A percentile compares a stretch with the other conserved stretches of the same genome.
Evolutionary conservation across 495 filamentous ascomycete species (phyloP).

Genomic region (Chlorociboria aeruginascens): DNA sequence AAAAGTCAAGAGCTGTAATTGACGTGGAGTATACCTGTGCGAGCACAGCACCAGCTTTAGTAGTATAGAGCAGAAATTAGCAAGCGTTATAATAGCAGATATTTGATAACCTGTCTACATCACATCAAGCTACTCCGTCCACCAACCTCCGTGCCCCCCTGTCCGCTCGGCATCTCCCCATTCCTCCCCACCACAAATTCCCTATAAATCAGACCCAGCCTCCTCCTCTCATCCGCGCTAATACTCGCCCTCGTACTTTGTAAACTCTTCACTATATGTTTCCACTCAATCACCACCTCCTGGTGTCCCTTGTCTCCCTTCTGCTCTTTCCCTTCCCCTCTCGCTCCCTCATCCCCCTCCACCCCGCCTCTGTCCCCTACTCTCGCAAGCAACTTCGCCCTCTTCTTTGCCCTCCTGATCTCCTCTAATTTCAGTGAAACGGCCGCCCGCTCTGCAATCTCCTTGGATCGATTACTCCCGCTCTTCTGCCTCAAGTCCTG

Average conservation of each 20-base stretch:
- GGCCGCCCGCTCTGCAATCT: slow-evolving; percentile 56
- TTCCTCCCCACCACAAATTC: slow-evolving; percentile 88
- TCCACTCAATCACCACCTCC: slow-evolving; percentile 79
- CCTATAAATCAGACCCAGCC: slow-evolving; percentile 69
- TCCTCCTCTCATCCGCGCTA: slow-evolving; percentile 54
- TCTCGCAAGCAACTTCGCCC: slow-evolving; percentile 25
- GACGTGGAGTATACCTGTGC: no score
- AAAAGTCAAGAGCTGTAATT: no score
- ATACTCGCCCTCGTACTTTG: slow-evolving; percentile 76
- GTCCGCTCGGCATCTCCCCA: slow-evolving; percentile 87
- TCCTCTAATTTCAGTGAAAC: slow-evolving; percentile 64
- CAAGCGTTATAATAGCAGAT: no score
- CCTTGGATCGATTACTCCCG: slow-evolving; percentile 28
- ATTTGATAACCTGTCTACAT: no score
- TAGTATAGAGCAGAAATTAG: no score
- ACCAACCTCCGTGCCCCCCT: slow-evolving; percentile 81
- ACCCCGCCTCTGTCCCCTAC: not conserved
- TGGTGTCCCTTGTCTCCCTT: slow-evolving; percentile 30
- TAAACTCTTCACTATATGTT: slow-evolving; percentile 69
- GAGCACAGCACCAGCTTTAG: no score
- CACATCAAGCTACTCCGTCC: slow-evolving; percentile 67
- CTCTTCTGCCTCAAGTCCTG: slow-evolving; percentile 25
- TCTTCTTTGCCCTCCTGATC: slow-evolving; percentile 55
- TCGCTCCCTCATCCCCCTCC: not conserved
- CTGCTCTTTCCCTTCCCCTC: not conserved